Percentiles rank a stretch among this genome's conserved stretches.
Evolutionary conservation across 768 basidiomycete genomes (phyloP).

Genomic region (Agrocybe chaxingu): DNA sequence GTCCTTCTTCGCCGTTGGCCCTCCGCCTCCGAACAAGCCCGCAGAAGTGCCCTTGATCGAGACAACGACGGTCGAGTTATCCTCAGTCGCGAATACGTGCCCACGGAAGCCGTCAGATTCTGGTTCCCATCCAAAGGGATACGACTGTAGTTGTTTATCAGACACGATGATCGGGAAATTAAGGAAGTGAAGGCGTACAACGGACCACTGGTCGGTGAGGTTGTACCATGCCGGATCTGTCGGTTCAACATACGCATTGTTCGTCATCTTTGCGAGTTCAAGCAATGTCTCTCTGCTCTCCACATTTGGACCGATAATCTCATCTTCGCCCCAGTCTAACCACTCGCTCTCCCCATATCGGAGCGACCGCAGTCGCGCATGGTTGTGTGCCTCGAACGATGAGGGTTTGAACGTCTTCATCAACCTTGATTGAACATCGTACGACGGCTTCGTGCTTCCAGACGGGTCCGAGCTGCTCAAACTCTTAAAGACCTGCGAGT

Average conservation of each 20-base stretch:
- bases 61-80: slow-evolving; percentile 82
- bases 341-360: slow-evolving; percentile 41
- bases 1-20: slow-evolving; percentile 88
- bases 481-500: slow-evolving; percentile 5
- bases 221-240: slow-evolving; percentile 76
- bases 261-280: slow-evolving; percentile 91
- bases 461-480: slow-evolving; percentile 9
- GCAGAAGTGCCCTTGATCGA: slow-evolving; percentile 96
- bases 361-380: slow-evolving; percentile 43
- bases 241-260: slow-evolving; percentile 79
- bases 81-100: slow-evolving; percentile 81
- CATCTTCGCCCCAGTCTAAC: slow-evolving; percentile 72
- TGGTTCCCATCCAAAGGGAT: slow-evolving; percentile 91
- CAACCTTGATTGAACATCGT: slow-evolving; percentile 35
- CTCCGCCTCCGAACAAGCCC: slow-evolving; percentile 65
- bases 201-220: slow-evolving; percentile 62
- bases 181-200: slow-evolving; percentile 26
- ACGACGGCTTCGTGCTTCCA: slow-evolving; percentile 20
- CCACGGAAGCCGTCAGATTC: slow-evolving; percentile 87
- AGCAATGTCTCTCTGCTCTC: slow-evolving; percentile 73
- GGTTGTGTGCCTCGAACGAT: slow-evolving; percentile 41
- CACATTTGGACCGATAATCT: slow-evolving; percentile 72
- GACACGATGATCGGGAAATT: no score
- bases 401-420: slow-evolving; percentile 42
- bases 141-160: slow-evolving; percentile 37